phyloP scores from a whole-genome alignment of 306 rosid species.

The Gastrolobium villosum region DNA sequence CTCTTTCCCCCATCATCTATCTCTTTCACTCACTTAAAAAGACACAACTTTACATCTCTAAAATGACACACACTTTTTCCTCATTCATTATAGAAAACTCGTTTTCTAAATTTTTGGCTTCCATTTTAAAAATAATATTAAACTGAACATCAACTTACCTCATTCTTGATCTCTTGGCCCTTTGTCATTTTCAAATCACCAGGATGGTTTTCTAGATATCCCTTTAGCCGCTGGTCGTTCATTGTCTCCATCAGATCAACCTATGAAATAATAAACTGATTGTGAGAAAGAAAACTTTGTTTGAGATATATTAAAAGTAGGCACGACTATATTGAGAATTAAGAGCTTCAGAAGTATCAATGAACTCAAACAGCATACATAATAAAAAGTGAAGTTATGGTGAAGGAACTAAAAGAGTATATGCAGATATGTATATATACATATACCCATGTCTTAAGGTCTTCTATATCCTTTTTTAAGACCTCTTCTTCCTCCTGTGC shows the following conservation, averaged over 20 bases:
- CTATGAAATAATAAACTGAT: constrained; percentile 29
- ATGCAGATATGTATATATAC: background rate
- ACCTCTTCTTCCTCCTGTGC: constrained; percentile 42
- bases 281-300: background rate
- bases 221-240: constrained; percentile 45
- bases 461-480: constrained; percentile 44
- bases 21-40: too few species aligned
- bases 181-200: constrained; percentile 22
- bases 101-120: background rate
- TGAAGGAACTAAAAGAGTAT: background rate
- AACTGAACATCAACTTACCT: constrained; percentile 36
- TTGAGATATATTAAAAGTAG: background rate
- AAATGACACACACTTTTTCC: too few species aligned
- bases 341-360: background rate
- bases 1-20: too few species aligned
- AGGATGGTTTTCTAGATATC: constrained; percentile 35
- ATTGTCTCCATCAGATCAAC: constrained; percentile 44
- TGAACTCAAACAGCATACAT: background rate
- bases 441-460: constrained; percentile 50
- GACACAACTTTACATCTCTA: too few species aligned
- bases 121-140: background rate
- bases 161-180: constrained; percentile 25
- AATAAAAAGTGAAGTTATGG: constrained; percentile 10
- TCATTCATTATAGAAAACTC: too few species aligned
- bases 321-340: background rate